Evolutionary conservation across 2,329 filamentous ascomycete genomes (phyloP).

Genomic region (Aspergillus oerlinghausenensis): DNA sequence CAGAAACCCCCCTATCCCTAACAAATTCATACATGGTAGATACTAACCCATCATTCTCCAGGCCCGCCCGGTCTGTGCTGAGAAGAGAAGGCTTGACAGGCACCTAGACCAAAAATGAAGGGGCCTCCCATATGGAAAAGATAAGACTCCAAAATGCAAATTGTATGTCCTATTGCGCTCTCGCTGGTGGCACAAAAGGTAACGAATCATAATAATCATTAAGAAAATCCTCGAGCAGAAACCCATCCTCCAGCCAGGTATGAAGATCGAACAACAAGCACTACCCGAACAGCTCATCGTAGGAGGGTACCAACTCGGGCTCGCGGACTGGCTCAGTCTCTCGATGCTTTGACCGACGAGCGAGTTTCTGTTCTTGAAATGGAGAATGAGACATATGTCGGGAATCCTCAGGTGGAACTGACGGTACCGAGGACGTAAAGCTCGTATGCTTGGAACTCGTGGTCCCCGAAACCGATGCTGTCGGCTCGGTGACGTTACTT

Average conservation of each 20-base stretch:
- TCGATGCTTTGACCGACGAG: conserved; percentile 13
- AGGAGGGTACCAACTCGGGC: conserved; percentile 34
- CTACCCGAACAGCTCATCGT: conserved; percentile 38
- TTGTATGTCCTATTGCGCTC: conserved; percentile 1
- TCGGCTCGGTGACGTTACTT: conserved; percentile 25
- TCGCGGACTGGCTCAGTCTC: conserved; percentile 15
- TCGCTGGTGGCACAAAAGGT: not conserved
- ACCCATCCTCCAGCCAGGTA: not conserved
- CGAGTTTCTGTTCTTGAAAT: conserved; percentile 20
- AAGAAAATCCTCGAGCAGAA: not conserved
- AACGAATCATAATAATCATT: not conserved
- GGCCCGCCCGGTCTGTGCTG: not conserved
- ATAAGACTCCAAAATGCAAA: conserved; percentile 5
- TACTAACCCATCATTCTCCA: not conserved
- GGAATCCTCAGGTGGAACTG: conserved; percentile 24
- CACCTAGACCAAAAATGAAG: not conserved
- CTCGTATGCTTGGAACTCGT: conserved; percentile 31
- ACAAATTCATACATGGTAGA: not conserved
- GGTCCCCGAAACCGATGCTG: conserved; percentile 22
- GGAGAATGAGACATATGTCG: conserved; percentile 16
- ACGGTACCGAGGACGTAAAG: conserved; percentile 27
- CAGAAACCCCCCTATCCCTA: not conserved
- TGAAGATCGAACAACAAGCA: not conserved
- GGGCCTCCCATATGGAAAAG: not conserved
- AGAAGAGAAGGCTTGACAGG: not conserved